Percentiles rank a stretch among this genome's conserved stretches.
Conservation (phyloP, 2,329 filamentous ascomycete species). For the Phialophora expanda region DNA sequence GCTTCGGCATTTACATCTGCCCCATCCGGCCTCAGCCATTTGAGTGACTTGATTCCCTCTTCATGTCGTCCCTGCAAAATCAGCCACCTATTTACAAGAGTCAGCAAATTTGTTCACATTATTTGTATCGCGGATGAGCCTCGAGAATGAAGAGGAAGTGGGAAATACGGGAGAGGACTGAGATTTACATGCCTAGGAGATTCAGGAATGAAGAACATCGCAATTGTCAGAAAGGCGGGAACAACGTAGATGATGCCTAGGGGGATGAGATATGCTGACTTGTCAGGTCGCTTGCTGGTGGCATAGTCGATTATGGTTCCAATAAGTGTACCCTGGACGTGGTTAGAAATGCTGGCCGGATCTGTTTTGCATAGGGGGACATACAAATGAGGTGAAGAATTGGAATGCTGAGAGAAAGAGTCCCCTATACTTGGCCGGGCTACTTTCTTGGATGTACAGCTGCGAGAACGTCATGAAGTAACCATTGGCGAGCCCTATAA, state of each 20-base stretch:
- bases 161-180: background rate
- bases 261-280: conserved; percentile 47
- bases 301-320: conserved; percentile 24
- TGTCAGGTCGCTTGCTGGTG: conserved; percentile 39
- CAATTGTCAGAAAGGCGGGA: conserved; percentile 40
- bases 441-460: conserved; percentile 56
- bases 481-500: conserved; percentile 54
- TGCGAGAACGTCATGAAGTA: conserved; percentile 55
- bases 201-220: conserved; percentile 43
- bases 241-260: conserved; percentile 43
- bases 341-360: conserved; percentile 43
- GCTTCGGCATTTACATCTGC: conserved; percentile 43
- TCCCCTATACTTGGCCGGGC: conserved; percentile 55
- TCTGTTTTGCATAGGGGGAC: background rate
- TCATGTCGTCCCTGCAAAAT: conserved; percentile 42
- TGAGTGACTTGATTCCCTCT: conserved; percentile 44
- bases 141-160: background rate
- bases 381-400: conserved; percentile 44
- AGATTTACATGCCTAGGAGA: conserved; percentile 22
- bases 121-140: background rate
- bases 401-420: conserved; percentile 53
- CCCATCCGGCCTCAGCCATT: conserved; percentile 46
- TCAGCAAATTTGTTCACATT: conserved; percentile 17
- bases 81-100: conserved; percentile 38
- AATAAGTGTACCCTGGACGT: conserved; percentile 37